Conservation (phyloP, 306 rosid genomes). For the Mimosa pudica region DNA sequence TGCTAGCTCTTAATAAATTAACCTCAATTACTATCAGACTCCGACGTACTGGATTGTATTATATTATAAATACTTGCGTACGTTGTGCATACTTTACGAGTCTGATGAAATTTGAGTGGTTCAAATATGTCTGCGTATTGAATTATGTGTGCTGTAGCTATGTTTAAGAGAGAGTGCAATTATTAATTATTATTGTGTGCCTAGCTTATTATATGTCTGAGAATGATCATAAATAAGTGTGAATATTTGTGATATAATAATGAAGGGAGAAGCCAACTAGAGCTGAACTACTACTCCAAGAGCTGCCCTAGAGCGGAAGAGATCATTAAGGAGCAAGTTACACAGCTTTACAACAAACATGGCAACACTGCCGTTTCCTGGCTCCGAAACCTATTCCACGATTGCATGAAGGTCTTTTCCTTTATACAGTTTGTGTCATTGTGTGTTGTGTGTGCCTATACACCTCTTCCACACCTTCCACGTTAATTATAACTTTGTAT, state of each 20-base stretch:
- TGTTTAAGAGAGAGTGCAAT: neutral
- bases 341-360: slow-evolving; percentile 60
- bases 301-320: slow-evolving; percentile 91
- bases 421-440: too few species aligned
- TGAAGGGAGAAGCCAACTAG: slow-evolving; percentile 66
- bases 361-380: slow-evolving; percentile 89
- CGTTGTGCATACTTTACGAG: neutral
- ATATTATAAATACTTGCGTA: neutral
- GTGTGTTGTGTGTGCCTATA: too few species aligned
- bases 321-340: slow-evolving; percentile 67
- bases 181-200: neutral
- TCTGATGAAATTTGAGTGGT: neutral
- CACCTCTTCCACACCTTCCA: too few species aligned
- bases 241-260: neutral
- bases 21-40: neutral
- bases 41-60: neutral
- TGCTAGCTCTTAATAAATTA: too few species aligned
- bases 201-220: neutral
- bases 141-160: neutral
- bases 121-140: neutral
- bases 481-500: too few species aligned
- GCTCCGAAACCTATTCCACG: slow-evolving; percentile 95
- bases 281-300: slow-evolving; percentile 52
- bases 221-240: neutral
- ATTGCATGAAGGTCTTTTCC: slow-evolving; percentile 67